These are phyloP conservation scores for Apiospora sp. DNA, from an alignment of 2,329 filamentous ascomycete species.

Conservation along the genomic window DNA sequence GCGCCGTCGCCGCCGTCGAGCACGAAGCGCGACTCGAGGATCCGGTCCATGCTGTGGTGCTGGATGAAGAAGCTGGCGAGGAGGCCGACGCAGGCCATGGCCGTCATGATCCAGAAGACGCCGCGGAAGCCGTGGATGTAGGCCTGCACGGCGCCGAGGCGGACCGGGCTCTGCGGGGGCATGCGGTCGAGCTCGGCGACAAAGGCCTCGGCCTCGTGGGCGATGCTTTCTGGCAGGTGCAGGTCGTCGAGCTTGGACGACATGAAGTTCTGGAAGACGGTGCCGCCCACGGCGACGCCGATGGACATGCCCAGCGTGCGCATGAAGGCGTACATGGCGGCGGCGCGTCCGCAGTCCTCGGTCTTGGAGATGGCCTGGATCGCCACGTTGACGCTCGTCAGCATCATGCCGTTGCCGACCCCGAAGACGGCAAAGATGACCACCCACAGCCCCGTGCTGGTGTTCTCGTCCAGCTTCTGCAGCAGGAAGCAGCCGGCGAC, in stretches of 20 bases:
- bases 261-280: conserved; percentile 36
- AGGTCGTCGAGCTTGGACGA: conserved; percentile 28
- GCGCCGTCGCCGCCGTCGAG: conserved; percentile 12
- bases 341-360: conserved; percentile 31
- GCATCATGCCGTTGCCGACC: conserved; percentile 26
- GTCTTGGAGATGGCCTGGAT: conserved; percentile 24
- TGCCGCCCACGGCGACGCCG: conserved; percentile 34
- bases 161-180: conserved; percentile 31
- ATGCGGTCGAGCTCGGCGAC: conserved; percentile 36
- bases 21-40: conserved; percentile 27
- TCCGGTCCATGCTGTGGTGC: conserved; percentile 38
- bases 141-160: conserved; percentile 32
- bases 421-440: conserved; percentile 22
- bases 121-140: conserved; percentile 37
- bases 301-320: conserved; percentile 33
- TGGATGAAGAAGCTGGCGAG: conserved; percentile 34
- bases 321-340: conserved; percentile 33
- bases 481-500: conserved; percentile 1
- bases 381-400: conserved; percentile 25
- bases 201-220: conserved; percentile 40
- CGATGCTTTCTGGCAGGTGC: conserved; percentile 23
- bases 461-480: not conserved
- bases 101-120: conserved; percentile 39
- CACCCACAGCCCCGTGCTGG: conserved; percentile 9
- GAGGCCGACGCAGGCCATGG: conserved; percentile 30